Conservation (phyloP, 1,139 yeast species). For the Hansenula lynferdii region DNA sequence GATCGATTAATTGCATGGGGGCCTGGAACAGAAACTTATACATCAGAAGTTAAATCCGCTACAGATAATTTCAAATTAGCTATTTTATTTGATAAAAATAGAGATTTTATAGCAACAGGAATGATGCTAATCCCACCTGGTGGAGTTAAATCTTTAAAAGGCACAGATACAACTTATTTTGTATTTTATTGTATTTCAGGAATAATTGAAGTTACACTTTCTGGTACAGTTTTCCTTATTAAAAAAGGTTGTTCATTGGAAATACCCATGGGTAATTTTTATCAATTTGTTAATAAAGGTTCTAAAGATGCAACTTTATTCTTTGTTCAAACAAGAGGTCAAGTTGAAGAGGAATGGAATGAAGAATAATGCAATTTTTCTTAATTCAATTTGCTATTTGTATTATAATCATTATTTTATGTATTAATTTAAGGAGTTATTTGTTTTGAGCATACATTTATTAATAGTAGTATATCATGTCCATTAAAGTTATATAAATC, state of each 20-base stretch:
- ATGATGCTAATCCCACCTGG: constrained; percentile 62
- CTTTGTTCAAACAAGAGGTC: constrained; percentile 64
- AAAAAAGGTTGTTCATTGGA: constrained; percentile 76
- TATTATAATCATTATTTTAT: too few relatives aligned
- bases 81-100: constrained; percentile 61
- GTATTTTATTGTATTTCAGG: constrained; percentile 77
- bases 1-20: constrained; percentile 64
- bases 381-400: too few relatives aligned
- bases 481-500: not conserved
- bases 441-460: too few relatives aligned
- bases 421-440: too few relatives aligned
- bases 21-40: constrained; percentile 51
- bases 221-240: constrained; percentile 55
- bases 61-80: constrained; percentile 61
- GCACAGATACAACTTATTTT: constrained; percentile 64
- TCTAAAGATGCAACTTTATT: constrained; percentile 55
- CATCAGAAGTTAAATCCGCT: constrained; percentile 35
- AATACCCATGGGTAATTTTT: constrained; percentile 72
- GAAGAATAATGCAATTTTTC: too few relatives aligned
- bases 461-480: too few relatives aligned
- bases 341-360: constrained; percentile 20
- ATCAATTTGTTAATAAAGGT: constrained; percentile 60
- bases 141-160: constrained; percentile 57
- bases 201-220: constrained; percentile 59
- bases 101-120: constrained; percentile 72